Percentiles rank a stretch among this genome's conserved stretches.
These are phyloP conservation scores for Botrytis deweyae DNA, from an alignment of 2,329 filamentous ascomycete species.

Conservation along the genomic window DNA sequence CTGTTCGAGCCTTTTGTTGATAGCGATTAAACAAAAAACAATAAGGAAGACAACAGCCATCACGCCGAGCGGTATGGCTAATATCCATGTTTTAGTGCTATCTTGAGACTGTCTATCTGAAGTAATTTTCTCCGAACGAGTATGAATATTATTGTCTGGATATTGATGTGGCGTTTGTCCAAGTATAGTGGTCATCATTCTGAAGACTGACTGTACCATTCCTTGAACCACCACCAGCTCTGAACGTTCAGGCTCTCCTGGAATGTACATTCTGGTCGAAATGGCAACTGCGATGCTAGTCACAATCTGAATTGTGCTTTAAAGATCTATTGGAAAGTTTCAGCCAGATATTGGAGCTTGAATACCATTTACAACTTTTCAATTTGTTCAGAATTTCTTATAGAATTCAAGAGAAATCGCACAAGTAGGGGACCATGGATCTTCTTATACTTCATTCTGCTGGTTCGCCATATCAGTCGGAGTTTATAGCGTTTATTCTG, in stretches of 20 bases:
- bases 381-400: not conserved
- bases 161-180: not conserved
- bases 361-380: not conserved
- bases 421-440: not conserved
- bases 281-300: not conserved
- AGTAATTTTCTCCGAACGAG: not conserved
- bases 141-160: not conserved
- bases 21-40: fast-evolving
- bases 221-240: not conserved
- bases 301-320: not conserved
- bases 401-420: not conserved
- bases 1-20: not conserved
- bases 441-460: not conserved
- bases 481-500: not conserved
- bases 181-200: not conserved
- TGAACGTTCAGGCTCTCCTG: no score
- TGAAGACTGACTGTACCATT: not conserved
- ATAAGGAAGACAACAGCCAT: not conserved
- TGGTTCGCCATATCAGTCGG: not conserved
- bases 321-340: not conserved
- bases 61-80: not conserved
- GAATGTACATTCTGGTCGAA: not conserved
- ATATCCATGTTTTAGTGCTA: not conserved
- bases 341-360: not conserved
- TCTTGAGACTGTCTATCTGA: not conserved